Conservation (phyloP, 768 basidiomycete genomes). For the Strobilomyces dryophilus region DNA sequence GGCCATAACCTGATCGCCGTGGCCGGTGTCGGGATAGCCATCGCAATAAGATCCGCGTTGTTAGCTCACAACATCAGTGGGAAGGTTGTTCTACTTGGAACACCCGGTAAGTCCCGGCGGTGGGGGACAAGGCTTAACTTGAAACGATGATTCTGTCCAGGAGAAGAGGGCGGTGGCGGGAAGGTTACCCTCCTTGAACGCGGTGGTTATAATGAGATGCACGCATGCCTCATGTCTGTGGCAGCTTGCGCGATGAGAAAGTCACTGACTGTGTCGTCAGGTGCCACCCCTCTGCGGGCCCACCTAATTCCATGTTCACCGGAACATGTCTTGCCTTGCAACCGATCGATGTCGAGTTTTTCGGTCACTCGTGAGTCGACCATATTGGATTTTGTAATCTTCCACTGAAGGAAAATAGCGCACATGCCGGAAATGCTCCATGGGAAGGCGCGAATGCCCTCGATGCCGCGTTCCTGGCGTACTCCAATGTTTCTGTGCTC, state of each 20-base stretch:
- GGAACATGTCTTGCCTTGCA: conserved; percentile 63
- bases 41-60: conserved; percentile 69
- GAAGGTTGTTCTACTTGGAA: conserved; percentile 71
- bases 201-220: conserved; percentile 79
- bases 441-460: conserved; percentile 87
- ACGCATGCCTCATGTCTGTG: conserved; percentile 69
- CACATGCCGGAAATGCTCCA: conserved; percentile 76
- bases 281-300: conserved; percentile 70
- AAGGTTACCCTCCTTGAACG: conserved; percentile 70
- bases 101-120: conserved; percentile 49
- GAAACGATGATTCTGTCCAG: conserved; percentile 33
- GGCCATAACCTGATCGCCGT: conserved; percentile 84
- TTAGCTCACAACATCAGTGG: conserved; percentile 59
- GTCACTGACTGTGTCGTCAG: conserved; percentile 34
- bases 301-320: conserved; percentile 44
- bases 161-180: conserved; percentile 76
- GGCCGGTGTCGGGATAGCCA: conserved; percentile 68
- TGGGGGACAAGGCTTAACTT: background rate
- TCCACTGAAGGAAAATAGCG: conserved; percentile 37
- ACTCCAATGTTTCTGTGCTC: conserved; percentile 71
- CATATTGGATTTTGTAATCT: background rate
- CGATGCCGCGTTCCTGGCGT: conserved; percentile 85
- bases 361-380: conserved; percentile 60
- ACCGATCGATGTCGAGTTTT: conserved; percentile 62
- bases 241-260: conserved; percentile 5